Conservation (phyloP, 2,329 filamentous ascomycete genomes). For the Apiospora aurea region DNA sequence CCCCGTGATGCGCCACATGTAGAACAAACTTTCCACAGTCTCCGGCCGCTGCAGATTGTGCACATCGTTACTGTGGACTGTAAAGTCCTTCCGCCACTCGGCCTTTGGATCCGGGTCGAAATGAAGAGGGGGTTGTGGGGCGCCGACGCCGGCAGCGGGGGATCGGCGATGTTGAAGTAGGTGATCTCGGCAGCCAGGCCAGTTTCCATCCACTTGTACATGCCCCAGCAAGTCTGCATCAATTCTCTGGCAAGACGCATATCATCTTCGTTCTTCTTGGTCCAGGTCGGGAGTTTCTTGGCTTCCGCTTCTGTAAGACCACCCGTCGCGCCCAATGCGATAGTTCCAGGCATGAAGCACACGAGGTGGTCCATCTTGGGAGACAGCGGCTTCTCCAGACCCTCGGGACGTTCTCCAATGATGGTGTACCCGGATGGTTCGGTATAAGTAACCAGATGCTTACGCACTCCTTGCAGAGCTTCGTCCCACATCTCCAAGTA, state of each 20-base stretch:
- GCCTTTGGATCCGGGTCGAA: slow-evolving; percentile 62
- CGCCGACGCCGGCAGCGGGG: slow-evolving; percentile 68
- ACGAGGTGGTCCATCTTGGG: slow-evolving; percentile 99
- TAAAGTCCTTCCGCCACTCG: slow-evolving; percentile 78
- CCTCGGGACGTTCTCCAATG: slow-evolving; percentile 82
- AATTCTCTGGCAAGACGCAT: slow-evolving; percentile 88
- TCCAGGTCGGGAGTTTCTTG: slow-evolving; percentile 75
- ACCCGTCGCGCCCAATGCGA: slow-evolving; percentile 85
- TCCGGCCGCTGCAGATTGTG: slow-evolving; percentile 97
- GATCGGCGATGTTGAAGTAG: slow-evolving; percentile 80
- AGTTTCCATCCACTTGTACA: slow-evolving; percentile 90
- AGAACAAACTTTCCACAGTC: slow-evolving; percentile 94
- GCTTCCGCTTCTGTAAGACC: slow-evolving; percentile 80
- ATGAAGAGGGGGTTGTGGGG: slow-evolving; percentile 56
- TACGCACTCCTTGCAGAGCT: slow-evolving; percentile 82
- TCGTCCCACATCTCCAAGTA: slow-evolving; percentile 96
- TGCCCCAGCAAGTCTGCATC: slow-evolving; percentile 97
- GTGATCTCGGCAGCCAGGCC: slow-evolving; percentile 95
- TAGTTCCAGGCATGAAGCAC: slow-evolving; percentile 96
- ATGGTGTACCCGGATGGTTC: slow-evolving; percentile 83
- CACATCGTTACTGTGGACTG: slow-evolving; percentile 79
- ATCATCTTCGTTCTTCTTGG: slow-evolving; percentile 80
- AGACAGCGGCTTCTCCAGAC: slow-evolving; percentile 69
- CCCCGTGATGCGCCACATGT: slow-evolving; percentile 98
- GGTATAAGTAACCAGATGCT: slow-evolving; percentile 91